Conservation (phyloP, 1,139 yeast genomes). For the Oligophagozyma castellii region DNA sequence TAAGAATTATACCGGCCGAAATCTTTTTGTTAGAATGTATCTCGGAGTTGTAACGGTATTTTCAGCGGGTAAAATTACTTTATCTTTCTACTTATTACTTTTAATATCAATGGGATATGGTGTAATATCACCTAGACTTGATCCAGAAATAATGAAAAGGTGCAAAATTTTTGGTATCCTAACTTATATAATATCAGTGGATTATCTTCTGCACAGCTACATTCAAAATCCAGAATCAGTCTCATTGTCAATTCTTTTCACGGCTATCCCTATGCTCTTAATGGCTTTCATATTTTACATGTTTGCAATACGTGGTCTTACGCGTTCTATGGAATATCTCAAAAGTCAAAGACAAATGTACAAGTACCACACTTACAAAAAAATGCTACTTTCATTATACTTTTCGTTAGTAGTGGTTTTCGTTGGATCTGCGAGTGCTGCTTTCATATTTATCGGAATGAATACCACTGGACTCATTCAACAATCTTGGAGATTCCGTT, state of each 20-base stretch:
- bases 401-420: constrained; percentile 43
- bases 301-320: constrained; percentile 54
- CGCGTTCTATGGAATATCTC: constrained; percentile 55
- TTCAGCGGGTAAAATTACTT: constrained; percentile 68
- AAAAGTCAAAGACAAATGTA: constrained; percentile 78
- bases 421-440: constrained; percentile 53
- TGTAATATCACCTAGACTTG: constrained; percentile 70
- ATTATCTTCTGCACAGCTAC: constrained; percentile 57
- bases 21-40: constrained; percentile 54
- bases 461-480: constrained; percentile 67
- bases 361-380: constrained; percentile 70
- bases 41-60: constrained; percentile 62
- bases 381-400: constrained; percentile 58
- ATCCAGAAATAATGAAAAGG: constrained; percentile 55
- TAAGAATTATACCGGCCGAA: constrained; percentile 44
- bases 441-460: constrained; percentile 59
- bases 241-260: constrained; percentile 27
- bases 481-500: constrained; percentile 79
- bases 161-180: constrained; percentile 61
- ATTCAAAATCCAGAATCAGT: constrained; percentile 33
- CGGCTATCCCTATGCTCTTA: constrained; percentile 53
- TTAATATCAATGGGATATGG: constrained; percentile 87
- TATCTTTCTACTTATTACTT: constrained; percentile 69
- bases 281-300: constrained; percentile 61
- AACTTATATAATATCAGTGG: constrained; percentile 54